Conservation (phyloP, 331 rosid genomes). For the Prunus yedoensis region DNA sequence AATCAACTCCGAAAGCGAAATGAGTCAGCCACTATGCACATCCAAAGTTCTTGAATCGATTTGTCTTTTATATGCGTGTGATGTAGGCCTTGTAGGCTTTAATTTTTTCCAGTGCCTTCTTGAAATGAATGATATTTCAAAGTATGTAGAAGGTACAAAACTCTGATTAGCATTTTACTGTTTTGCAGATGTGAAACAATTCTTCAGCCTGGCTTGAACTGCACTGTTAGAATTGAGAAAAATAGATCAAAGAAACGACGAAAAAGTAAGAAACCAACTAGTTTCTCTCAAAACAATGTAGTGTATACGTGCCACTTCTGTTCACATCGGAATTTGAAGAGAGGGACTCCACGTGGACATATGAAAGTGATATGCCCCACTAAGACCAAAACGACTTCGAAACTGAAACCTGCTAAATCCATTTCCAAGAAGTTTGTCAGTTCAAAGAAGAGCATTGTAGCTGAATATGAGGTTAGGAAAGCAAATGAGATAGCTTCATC, state of each 20-base stretch:
- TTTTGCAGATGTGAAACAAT: slow-evolving; percentile 67
- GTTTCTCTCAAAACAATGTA: slow-evolving; percentile 43
- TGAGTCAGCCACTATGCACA: not conserved
- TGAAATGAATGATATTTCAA: not conserved
- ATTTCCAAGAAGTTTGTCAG: slow-evolving; percentile 12
- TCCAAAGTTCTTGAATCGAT: not conserved
- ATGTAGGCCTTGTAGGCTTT: slow-evolving; percentile 2
- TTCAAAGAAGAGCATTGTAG: slow-evolving; percentile 17
- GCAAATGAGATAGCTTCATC: slow-evolving; percentile 8
- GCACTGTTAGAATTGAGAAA: slow-evolving; percentile 56
- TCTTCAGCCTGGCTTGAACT: slow-evolving; percentile 66
- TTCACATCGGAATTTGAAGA: slow-evolving; percentile 53
- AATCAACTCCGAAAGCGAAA: not conserved
- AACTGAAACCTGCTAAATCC: slow-evolving; percentile 21
- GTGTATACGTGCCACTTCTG: slow-evolving; percentile 68
- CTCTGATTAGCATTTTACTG: slow-evolving; percentile 11
- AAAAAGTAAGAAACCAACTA: slow-evolving; percentile 28
- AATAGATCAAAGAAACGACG: slow-evolving; percentile 37
- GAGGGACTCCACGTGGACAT: slow-evolving; percentile 60
- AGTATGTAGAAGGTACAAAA: not conserved
- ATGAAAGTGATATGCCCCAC: slow-evolving; percentile 45
- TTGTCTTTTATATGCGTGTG: not conserved
- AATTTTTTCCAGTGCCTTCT: not conserved
- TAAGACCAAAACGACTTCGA: slow-evolving; percentile 26
- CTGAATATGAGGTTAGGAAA: slow-evolving; percentile 22